phyloP scores from a whole-genome alignment of 345 rosid species.

The Pseudoturritis turrita region DNA sequence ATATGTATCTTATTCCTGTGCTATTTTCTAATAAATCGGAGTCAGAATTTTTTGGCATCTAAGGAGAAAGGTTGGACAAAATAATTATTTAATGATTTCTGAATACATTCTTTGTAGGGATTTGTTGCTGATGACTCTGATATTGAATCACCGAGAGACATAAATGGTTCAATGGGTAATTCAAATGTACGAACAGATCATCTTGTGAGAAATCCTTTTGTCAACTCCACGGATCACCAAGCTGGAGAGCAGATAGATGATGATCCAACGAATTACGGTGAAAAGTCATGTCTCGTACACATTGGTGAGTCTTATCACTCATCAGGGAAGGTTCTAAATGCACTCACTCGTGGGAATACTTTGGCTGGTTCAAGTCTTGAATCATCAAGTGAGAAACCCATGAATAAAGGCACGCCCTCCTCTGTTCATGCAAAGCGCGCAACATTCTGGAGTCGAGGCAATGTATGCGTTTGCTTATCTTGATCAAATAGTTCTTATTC shows the following conservation, averaged over 20 bases:
- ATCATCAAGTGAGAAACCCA: constrained; percentile 54
- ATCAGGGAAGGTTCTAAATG: constrained; percentile 68
- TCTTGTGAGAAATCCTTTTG: constrained; percentile 40
- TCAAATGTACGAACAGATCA: constrained; percentile 41
- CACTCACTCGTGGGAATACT: constrained; percentile 53
- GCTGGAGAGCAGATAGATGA: constrained; percentile 48
- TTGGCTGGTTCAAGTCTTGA: constrained; percentile 53
- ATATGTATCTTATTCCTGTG: not conserved
- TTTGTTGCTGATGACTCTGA: constrained; percentile 87
- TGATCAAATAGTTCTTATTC: constrained; percentile 10
- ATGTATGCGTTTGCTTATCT: constrained; percentile 47
- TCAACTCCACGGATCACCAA: constrained; percentile 48
- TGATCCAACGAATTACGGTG: constrained; percentile 43
- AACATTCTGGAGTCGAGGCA: constrained; percentile 90
- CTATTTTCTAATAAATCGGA: not conserved
- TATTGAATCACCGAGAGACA: constrained; percentile 56
- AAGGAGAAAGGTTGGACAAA: not conserved
- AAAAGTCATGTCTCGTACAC: constrained; percentile 44
- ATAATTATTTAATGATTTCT: constrained; percentile 1
- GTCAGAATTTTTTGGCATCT: not conserved
- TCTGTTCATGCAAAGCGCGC: constrained; percentile 55
- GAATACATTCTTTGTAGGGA: constrained; percentile 44
- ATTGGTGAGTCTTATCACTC: constrained; percentile 65
- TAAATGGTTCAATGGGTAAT: constrained; percentile 41
- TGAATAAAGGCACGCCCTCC: constrained; percentile 58